Evolutionary conservation across 1,284 basidiomycete species (phyloP).

Genomic region (Prillingera fragicola): DNA sequence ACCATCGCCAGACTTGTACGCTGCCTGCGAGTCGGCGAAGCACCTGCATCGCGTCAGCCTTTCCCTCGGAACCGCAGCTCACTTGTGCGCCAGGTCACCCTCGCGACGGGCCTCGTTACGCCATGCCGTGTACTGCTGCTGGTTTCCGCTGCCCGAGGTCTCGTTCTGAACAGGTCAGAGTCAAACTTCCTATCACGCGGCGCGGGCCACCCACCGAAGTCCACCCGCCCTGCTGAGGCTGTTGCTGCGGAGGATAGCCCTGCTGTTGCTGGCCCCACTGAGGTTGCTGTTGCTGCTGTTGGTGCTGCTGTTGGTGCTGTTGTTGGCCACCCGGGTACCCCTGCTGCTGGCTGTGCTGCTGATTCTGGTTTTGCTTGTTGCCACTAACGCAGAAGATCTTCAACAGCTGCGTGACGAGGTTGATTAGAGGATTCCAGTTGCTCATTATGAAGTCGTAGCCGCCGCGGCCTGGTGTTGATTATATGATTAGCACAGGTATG

Average conservation of each 20-base stretch:
- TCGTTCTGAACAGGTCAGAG: conserved; percentile 55
- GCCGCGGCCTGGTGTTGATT: too few species aligned
- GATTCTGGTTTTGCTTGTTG: conserved; percentile 14
- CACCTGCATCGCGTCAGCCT: neutral
- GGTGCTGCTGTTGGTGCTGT: conserved; percentile 17
- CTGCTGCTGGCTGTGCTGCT: conserved; percentile 17
- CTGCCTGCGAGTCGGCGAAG: conserved; percentile 41
- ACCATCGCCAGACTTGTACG: conserved; percentile 59
- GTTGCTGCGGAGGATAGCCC: conserved; percentile 17
- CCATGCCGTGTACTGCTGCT: conserved; percentile 63
- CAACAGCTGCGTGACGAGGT: conserved; percentile 19
- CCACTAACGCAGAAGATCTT: conserved; percentile 23
- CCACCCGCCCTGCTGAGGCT: conserved; percentile 5
- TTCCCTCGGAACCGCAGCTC: conserved; percentile 1
- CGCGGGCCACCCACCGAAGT: neutral
- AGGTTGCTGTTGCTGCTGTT: conserved; percentile 23
- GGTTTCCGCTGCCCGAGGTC: conserved; percentile 46
- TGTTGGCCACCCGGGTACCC: conserved; percentile 14
- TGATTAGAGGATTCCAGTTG: conserved; percentile 2
- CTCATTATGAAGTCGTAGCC: too few species aligned
- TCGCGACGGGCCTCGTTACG: conserved; percentile 68
- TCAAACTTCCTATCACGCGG: neutral
- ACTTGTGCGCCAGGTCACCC: conserved; percentile 52
- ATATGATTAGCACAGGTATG: too few species aligned
- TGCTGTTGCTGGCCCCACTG: conserved; percentile 14